phyloP scores from a whole-genome alignment of 108 stramenopile species.

The Aurantiochytrium sp. region DNA sequence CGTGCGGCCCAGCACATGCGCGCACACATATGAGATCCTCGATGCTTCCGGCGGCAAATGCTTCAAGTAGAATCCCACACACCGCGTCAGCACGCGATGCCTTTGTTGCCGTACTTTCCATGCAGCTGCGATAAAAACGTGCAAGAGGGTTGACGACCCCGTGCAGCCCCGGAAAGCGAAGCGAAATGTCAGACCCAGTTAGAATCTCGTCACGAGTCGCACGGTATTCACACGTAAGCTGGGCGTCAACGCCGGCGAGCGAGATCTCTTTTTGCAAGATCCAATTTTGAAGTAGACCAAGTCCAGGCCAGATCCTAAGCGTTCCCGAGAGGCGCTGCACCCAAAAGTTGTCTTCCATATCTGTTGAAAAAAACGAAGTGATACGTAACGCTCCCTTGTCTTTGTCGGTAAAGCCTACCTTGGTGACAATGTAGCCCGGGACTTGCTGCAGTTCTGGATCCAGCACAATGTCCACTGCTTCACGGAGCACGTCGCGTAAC shows the following conservation, averaged over 20 bases:
- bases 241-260: neutral
- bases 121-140: neutral
- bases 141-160: neutral
- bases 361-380: neutral
- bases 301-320: neutral
- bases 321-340: neutral
- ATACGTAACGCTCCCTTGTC: neutral
- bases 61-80: neutral
- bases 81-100: neutral
- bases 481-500: neutral
- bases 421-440: neutral
- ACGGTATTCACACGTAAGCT: neutral
- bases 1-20: too few species aligned
- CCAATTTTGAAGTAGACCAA: neutral
- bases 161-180: neutral
- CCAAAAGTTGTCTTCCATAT: neutral
- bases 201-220: neutral
- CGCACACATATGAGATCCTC: neutral
- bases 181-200: neutral
- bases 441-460: neutral
- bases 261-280: neutral
- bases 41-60: neutral
- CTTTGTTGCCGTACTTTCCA: neutral
- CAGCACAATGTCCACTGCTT: neutral
- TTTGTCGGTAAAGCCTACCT: neutral